Evolutionary conservation across 2,329 filamentous ascomycete species (phyloP), one percentile per base, ranked within the genome.

Genomic region (Cercospora sesami): DNA sequence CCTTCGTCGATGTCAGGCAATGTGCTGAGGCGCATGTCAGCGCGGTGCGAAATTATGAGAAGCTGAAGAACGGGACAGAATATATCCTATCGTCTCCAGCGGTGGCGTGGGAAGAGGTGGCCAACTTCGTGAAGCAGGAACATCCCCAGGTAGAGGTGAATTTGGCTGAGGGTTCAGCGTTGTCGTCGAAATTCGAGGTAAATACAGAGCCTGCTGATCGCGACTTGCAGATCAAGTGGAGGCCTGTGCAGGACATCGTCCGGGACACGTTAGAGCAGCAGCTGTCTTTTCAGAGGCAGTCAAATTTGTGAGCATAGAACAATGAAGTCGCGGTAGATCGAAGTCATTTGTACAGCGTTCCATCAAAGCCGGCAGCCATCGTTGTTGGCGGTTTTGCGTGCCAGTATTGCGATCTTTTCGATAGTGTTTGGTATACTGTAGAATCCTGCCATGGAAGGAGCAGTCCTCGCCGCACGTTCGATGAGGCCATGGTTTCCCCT

Each of bases 21-120:
- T 73, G 77, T 21, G 74, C 75, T 1, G 55, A 69, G 26, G 73
- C 73, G 23, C 76, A 78, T 39, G 21, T 78, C 9, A 69, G 63
- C 36, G 74, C 74, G 28, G 58, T 69, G 31, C 51, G 67, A 21
- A 67, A n/a, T 28, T 62, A 63, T 9, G 51, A 68, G 12, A 1
- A 31, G 1, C 48, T 72, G 4, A 26, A 65, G 16, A 63, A 63
- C 5, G 69, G 67, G 8, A 69, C 69, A 16, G 70, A 69, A 36
- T 74, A 73, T 60, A 63, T 68, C 8, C 31, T 68, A 4, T 66
- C 63, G n/a, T 28, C 60, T 10, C 60, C 36, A 7, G 31, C 18
- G 0, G 68, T 69, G 23, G 65, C 68, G 3, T 76, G 75, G 73
- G 60, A 63, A 1, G 66, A 72, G 0, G 63, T 75, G 2, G 60